Conservation (phyloP, 2,329 filamentous ascomycete genomes). For the Aureobasidium sp. region DNA sequence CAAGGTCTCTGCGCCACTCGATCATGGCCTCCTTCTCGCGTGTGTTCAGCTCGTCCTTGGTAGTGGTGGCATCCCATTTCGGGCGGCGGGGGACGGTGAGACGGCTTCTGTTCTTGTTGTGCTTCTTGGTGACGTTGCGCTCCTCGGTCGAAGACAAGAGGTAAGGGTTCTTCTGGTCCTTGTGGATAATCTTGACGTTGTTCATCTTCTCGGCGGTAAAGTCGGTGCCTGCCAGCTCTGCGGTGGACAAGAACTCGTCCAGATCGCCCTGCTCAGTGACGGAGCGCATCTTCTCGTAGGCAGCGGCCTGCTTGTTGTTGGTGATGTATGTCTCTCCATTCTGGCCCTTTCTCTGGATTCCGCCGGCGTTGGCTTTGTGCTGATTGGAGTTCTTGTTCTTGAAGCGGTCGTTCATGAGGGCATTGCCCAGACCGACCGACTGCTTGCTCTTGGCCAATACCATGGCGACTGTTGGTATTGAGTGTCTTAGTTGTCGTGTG, state of each 20-base stretch:
- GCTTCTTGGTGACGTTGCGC: slow-evolving; percentile 66
- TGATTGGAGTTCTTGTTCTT: slow-evolving; percentile 81
- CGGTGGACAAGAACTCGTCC: slow-evolving; percentile 92
- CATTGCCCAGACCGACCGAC: slow-evolving; percentile 87
- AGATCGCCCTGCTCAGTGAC: slow-evolving; percentile 94
- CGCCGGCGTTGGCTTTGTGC: slow-evolving; percentile 65
- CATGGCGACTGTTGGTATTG: slow-evolving; percentile 38
- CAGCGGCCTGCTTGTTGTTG: slow-evolving; percentile 80
- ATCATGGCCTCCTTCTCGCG: slow-evolving; percentile 74
- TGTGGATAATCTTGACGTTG: slow-evolving; percentile 97
- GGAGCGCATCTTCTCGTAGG: slow-evolving; percentile 99
- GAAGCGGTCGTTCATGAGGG: slow-evolving; percentile 97
- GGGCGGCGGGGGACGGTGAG: slow-evolving; percentile 87
- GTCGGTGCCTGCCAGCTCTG: slow-evolving; percentile 93
- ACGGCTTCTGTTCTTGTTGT: slow-evolving; percentile 67
- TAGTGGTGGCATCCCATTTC: slow-evolving; percentile 79
- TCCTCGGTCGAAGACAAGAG: slow-evolving; percentile 81
- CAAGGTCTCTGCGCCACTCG: slow-evolving; percentile 81
- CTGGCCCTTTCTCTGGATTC: slow-evolving; percentile 28
- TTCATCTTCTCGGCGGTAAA: slow-evolving; percentile 99
- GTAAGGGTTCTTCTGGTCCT: slow-evolving; percentile 92
- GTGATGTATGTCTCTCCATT: slow-evolving; percentile 63
- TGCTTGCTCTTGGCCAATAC: slow-evolving; percentile 89
- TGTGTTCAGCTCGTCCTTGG: slow-evolving; percentile 69
- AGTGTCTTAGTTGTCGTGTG: not conserved